Evolutionary conservation across 2,329 filamentous ascomycete genomes (phyloP).

Genomic region (Tolypocladium endophyticum): DNA sequence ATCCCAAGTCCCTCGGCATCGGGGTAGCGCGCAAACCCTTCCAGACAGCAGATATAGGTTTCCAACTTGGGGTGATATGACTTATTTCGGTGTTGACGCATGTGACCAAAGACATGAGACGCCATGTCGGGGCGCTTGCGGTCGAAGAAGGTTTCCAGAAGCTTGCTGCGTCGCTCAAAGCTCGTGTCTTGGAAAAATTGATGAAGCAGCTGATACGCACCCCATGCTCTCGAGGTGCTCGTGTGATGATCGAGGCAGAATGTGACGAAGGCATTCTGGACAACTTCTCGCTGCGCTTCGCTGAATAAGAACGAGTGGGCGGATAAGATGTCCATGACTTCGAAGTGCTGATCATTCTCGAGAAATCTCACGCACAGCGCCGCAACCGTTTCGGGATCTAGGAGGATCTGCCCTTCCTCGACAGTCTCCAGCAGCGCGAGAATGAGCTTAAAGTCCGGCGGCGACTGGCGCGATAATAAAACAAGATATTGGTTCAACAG

Average conservation of each 20-base stretch:
- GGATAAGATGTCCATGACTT: conserved; percentile 74
- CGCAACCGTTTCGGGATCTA: conserved; percentile 66
- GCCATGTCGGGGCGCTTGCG: conserved; percentile 76
- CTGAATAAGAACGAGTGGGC: conserved; percentile 63
- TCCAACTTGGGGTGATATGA: conserved; percentile 57
- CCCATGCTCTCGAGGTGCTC: conserved; percentile 55
- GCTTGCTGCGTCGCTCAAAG: conserved; percentile 50
- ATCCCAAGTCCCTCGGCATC: conserved; percentile 54
- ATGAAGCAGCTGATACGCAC: conserved; percentile 53
- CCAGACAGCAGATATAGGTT: conserved; percentile 69
- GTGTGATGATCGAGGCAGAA: conserved; percentile 56
- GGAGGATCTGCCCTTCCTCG: conserved; percentile 55
- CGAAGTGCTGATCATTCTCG: conserved; percentile 62
- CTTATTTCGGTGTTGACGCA: conserved; percentile 65
- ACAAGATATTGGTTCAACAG: conserved; percentile 63
- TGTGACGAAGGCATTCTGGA: conserved; percentile 54
- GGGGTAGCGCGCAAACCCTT: conserved; percentile 54
- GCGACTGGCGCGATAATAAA: conserved; percentile 49
- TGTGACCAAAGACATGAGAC: conserved; percentile 78
- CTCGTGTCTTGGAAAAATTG: conserved; percentile 57
- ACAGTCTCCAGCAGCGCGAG: conserved; percentile 63
- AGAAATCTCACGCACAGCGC: conserved; percentile 66
- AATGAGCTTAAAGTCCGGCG: conserved; percentile 59
- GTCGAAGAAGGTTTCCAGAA: conserved; percentile 77
- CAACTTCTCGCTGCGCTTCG: conserved; percentile 53